A percentile compares a stretch with the other conserved stretches of the same genome.
These are phyloP conservation scores for Ilex aquifolium DNA, from an alignment of 257 asterid species.

Conservation along the genomic window DNA sequence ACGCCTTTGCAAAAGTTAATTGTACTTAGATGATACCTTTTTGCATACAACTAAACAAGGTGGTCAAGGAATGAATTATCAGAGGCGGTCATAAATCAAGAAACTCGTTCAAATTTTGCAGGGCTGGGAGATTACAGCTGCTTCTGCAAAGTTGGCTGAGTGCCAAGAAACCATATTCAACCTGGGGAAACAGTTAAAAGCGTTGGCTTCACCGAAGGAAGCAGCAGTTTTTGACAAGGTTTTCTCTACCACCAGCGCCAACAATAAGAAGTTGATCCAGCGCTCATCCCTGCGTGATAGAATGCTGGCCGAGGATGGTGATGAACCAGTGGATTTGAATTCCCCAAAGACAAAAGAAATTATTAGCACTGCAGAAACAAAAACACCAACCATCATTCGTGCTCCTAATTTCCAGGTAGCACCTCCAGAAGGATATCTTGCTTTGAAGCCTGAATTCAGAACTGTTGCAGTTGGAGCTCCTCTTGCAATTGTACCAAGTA, in stretches of 20 bases:
- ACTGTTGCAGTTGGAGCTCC: slow-evolving; percentile 29
- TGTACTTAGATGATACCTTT: no score
- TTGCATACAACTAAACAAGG: neutral
- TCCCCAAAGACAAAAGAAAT: slow-evolving; percentile 34
- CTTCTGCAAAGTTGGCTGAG: slow-evolving; percentile 70
- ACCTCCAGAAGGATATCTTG: slow-evolving; percentile 12
- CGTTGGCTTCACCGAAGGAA: slow-evolving; percentile 47
- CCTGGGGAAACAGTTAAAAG: slow-evolving; percentile 67
- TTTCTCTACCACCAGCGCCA: slow-evolving; percentile 23
- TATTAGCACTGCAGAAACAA: slow-evolving; percentile 15
- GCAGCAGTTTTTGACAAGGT: slow-evolving; percentile 33
- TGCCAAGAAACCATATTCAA: slow-evolving; percentile 70
- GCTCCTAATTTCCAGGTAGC: slow-evolving; percentile 12
- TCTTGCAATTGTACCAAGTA: slow-evolving; percentile 42
- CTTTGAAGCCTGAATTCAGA: slow-evolving; percentile 16
- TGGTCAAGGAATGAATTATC: no score
- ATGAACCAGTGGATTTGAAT: slow-evolving; percentile 14
- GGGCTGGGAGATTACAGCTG: slow-evolving; percentile 79
- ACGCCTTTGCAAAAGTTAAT: no score
- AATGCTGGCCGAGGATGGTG: slow-evolving; percentile 51
- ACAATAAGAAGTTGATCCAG: slow-evolving; percentile 26
- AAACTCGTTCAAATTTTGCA: slow-evolving; percentile 26
- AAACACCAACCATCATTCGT: neutral
- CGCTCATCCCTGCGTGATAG: slow-evolving; percentile 72
- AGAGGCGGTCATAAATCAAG: no score